Percentiles rank a stretch among this genome's conserved stretches.
These are phyloP conservation scores for Tuber calosporum DNA, from an alignment of 495 filamentous ascomycete species.

Conservation along the genomic window DNA sequence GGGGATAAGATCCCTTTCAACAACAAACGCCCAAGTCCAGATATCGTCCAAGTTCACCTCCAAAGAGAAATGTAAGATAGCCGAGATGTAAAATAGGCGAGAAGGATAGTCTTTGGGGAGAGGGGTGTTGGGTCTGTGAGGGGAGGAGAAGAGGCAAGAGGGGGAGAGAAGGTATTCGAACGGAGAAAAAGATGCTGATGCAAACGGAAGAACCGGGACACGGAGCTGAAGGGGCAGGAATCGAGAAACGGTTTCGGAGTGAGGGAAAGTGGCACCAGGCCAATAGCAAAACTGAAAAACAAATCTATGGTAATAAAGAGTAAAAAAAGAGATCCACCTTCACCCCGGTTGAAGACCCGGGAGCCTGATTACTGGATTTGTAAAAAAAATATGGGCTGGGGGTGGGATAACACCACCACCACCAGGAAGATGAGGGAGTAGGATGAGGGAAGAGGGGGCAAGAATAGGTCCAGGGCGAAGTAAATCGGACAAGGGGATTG, in stretches of 20 bases:
- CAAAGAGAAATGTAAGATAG: background rate
- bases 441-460: conserved; percentile 14
- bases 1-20: background rate
- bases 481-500: background rate
- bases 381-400: background rate
- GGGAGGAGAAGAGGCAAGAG: background rate
- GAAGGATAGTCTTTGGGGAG: background rate
- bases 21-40: background rate
- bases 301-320: background rate
- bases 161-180: background rate
- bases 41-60: background rate
- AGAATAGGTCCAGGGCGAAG: background rate
- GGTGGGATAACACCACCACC: background rate
- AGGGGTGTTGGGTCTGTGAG: background rate
- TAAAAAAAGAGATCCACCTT: background rate
- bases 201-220: background rate
- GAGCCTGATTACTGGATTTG: background rate
- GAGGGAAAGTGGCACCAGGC: background rate
- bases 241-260: background rate
- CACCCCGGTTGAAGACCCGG: background rate
- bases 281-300: background rate
- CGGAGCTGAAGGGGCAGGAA: background rate
- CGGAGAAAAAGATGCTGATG: background rate
- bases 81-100: background rate
- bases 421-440: background rate